Conservation (phyloP, 176 grass and related monocot species). For the Musa beccarii region DNA sequence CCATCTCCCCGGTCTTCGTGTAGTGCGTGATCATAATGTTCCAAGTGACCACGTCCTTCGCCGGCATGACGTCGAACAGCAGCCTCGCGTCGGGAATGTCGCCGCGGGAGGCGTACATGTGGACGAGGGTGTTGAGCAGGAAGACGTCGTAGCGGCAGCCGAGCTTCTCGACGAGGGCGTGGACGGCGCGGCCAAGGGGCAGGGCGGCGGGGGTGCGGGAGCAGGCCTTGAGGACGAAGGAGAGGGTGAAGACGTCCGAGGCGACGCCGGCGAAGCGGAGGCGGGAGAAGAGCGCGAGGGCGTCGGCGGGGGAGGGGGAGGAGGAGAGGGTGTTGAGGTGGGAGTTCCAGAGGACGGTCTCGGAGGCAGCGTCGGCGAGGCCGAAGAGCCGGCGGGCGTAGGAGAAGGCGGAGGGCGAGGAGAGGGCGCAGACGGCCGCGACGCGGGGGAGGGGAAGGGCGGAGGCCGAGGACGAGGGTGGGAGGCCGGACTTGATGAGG, state of each 20-base stretch:
- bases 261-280: slow-evolving; percentile 8
- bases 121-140: slow-evolving; percentile 29
- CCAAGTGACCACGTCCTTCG: slow-evolving; percentile 29
- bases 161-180: slow-evolving; percentile 23
- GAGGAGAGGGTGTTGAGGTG: slow-evolving; percentile 16
- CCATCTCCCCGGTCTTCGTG: slow-evolving; percentile 18
- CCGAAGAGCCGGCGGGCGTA: slow-evolving; percentile 18
- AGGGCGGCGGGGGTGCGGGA: not conserved
- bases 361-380: not conserved
- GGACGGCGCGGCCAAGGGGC: slow-evolving; percentile 9
- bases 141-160: slow-evolving; percentile 12
- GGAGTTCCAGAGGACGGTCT: slow-evolving; percentile 23
- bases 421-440: slow-evolving; percentile 24
- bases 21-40: slow-evolving; percentile 32
- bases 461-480: slow-evolving; percentile 3
- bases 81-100: slow-evolving; percentile 9
- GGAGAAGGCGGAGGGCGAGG: slow-evolving; percentile 18
- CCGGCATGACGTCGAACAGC: slow-evolving; percentile 26
- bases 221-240: slow-evolving; percentile 25
- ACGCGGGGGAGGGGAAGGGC: slow-evolving; percentile 9
- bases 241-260: slow-evolving; percentile 17
- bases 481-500: slow-evolving; percentile 19
- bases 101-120: slow-evolving; percentile 24
- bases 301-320: slow-evolving; percentile 8
- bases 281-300: slow-evolving; percentile 18